Evolutionary conservation across 164 flowering plant species (phyloP), one percentile per base, ranked within the genome.

Genomic region (Berberis vulgaris): DNA sequence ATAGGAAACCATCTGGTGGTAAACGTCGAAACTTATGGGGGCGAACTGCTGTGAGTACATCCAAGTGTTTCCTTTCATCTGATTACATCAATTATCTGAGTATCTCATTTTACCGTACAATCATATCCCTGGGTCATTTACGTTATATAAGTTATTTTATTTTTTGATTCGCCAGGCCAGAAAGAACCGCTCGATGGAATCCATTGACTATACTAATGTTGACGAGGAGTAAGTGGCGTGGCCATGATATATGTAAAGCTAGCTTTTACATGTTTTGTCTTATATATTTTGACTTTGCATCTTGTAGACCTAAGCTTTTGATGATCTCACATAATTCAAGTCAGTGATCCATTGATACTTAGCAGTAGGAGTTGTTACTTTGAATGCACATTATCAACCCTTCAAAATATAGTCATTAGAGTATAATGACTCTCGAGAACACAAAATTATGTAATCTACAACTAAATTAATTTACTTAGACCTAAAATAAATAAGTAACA

Each of bases 151-250:
- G 9, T 50, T 7, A 47, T 42, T 60, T 54, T n/a, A 26, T 7
- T 53, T 8, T 62, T 45, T 65, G 38, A 26, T 47, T 59, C 47
- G 69, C 54, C 84, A 91, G 99, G 97, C 78, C 60, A 85, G 66
- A 74, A 91, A 82, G 83, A 86, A 88, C 60, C 83, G 81, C 45
- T 85, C 97, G 43, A 81, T 83, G 94, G 97, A 89, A 64, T 86
- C 89, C 54, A 78, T 89, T 67, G 96, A 88, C 56, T 73, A 49
- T 57, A 39, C 68, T 41, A 1, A 52, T 63, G 96, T 82, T 7
- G 96, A 88, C 12, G 90, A 83, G 99, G 90, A 83, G 99, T 95
- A 85, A 83, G 99, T 83, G 62, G 68, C 60, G 54, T 13, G 56
- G 46, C 45, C 44, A 6, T 64, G 12, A 41, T 57, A 43, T 54